Evolutionary conservation across 371 early-diverging fungal genomes (phyloP).

Genomic region (Mortierella sp.): DNA sequence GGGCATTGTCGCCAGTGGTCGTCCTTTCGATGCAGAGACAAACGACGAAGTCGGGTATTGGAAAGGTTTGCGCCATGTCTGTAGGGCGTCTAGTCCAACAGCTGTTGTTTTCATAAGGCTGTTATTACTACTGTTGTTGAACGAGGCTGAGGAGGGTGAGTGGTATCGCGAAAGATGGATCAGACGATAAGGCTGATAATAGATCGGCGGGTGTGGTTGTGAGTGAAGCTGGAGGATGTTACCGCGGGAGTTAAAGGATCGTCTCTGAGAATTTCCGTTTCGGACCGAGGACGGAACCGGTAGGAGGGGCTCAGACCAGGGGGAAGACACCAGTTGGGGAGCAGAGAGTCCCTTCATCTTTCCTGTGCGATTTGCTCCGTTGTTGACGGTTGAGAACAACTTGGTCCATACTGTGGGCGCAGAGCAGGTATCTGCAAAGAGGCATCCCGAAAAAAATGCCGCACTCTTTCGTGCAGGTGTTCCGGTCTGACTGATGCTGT

Average conservation of each 20-base stretch:
- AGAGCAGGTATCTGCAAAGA: slow-evolving; percentile 4
- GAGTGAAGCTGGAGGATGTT: not conserved
- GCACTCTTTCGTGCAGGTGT: not conserved
- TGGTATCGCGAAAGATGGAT: slow-evolving; percentile 16
- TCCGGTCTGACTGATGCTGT: too few relatives aligned
- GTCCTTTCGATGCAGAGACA: slow-evolving; percentile 11
- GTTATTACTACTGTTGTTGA: slow-evolving; percentile 3
- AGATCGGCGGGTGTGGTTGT: not conserved
- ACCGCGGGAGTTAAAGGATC: slow-evolving; percentile 15
- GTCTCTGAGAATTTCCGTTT: slow-evolving; percentile 31
- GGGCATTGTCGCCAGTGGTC: slow-evolving; percentile 41
- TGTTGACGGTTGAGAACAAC: not conserved
- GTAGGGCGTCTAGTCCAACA: slow-evolving; percentile 18
- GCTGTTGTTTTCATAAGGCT: not conserved
- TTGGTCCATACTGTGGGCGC: not conserved
- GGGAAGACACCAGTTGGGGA: not conserved
- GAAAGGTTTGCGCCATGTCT: slow-evolving; percentile 37
- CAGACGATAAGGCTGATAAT: not conserved
- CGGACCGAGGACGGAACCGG: slow-evolving; percentile 5
- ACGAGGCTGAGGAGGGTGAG: not conserved
- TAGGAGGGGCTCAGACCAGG: not conserved
- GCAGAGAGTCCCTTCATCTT: not conserved
- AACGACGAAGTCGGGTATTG: slow-evolving; percentile 1
- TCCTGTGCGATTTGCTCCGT: not conserved
- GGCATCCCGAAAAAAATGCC: slow-evolving; percentile 5